Base-by-base conservation (phyloP, 1,284 basidiomycete species). In the Naganishia sp. region DNA sequence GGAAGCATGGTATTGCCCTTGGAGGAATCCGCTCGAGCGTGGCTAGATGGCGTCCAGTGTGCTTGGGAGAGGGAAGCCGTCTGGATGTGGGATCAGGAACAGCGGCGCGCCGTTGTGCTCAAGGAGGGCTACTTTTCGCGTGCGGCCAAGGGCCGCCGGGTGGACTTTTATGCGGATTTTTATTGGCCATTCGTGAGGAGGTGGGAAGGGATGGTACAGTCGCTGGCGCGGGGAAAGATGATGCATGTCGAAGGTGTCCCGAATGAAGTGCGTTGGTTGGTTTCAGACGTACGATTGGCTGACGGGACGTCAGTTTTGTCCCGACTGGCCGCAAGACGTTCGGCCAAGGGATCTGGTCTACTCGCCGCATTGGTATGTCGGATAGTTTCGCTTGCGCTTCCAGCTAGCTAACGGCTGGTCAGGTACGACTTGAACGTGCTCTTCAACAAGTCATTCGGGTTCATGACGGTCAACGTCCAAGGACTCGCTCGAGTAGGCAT, bases 61-160 rank as follows among this genome's bases (percentile, higher is more conserved):
- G 73, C 94, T 0, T 97, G 93, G 94, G 87, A 90, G 72, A 85
- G 88, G 80, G 94, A 97, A 72, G 92, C 90, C 15, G 91, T 97
- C 0, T 99, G 95, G 95, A 86, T 87, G 1, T 98, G 90, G 89
- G 88, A 93, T 73, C 82, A 80, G 11, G 81, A 82, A 28, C 89
- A 87, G 72, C 78, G 87, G 9, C 82, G 86, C 65, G 87, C 88
- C 0, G 86, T 95, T 1, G 87, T 90, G 0, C 80, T 98, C 53
- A 84, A 90, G 63, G 90, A 94, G 74, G 89, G 86, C 72, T 98
- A 97, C 78, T 99, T 99, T 73, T 79, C 83, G 23, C 86, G 86
- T 65, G 81, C 92, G 75, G 87, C 71, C 86, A 5, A 75, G 74
- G 74, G 88, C 82, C 16, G 85, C 83, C 39, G 89, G 85, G 79